Evolutionary conservation across 768 basidiomycete species (phyloP), one percentile per base, ranked within the genome.

Genomic region (Mycena leptocephala): DNA sequence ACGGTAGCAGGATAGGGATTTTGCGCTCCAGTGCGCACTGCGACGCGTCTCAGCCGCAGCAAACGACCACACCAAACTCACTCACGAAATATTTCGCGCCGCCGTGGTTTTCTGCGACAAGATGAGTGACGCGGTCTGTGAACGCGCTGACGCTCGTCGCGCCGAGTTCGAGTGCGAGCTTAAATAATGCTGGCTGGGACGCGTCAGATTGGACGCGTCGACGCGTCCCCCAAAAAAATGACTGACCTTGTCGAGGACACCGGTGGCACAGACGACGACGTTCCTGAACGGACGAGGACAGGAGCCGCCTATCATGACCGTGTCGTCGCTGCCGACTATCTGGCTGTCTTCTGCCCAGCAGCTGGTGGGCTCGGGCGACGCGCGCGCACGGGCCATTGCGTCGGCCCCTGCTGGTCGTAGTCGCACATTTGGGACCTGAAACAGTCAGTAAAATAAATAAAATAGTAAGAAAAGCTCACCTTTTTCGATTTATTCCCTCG

Each of bases 71-170:
- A 70, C n/a, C 43, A 32, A 18, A 33, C 3, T 37, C 32, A 82
- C 87, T 73, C 70, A 95, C 97, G 84, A 82, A 87, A 82, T 98
- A 98, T 81, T 99, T 99, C 16, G 94, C 90, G 26, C 96, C 93
- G 4, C 95, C 95, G 80, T 95, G 93, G n/a, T 88, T 89, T n/a
- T 84, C 86, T 0, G 97, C 96, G 51, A 99, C 88, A 26, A 99
- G 89, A 86, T 98, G 97, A 0, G 96, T 97, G n/a, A 95, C 94
- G 58, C 88, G 88, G 81, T 96, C 94, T 0, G 96, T 99, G 76
- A 98, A 93, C 62, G 95, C 93, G 37, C 85, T 90, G 20, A 91
- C 89, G 55, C 91, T 88, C 5, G 84, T 85, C 32, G 96, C 97
- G 14, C 97, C 97, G 18, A 98, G 93, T 78, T 97, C 94, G 28